Percentiles rank a stretch among this genome's conserved stretches.
These are phyloP conservation scores for Hypoxylon intermedium DNA, from an alignment of 495 filamentous ascomycete genomes.

Conservation along the genomic window DNA sequence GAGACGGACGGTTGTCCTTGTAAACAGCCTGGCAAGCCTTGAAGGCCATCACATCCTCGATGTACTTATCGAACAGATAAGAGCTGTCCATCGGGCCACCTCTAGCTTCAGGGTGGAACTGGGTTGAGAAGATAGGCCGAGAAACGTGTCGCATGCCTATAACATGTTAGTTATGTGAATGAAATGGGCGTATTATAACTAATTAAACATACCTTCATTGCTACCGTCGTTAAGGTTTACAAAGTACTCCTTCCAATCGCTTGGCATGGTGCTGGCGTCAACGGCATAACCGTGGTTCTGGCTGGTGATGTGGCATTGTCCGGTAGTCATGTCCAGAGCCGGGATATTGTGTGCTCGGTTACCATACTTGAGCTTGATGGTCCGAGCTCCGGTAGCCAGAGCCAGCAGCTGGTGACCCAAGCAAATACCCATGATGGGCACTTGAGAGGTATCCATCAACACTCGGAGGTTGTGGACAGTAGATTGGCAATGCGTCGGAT, in stretches of 20 bases:
- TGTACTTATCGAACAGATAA: slow-evolving; percentile 95
- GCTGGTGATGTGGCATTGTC: slow-evolving; percentile 95
- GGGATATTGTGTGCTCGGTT: slow-evolving; percentile 99
- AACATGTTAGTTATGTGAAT: slow-evolving; percentile 31
- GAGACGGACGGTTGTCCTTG: slow-evolving; percentile 82
- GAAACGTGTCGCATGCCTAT: slow-evolving; percentile 89
- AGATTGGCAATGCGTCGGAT: slow-evolving; percentile 93
- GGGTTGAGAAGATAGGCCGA: slow-evolving; percentile 95
- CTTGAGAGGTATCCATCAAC: slow-evolving; percentile 86
- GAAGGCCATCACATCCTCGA: slow-evolving; percentile 85
- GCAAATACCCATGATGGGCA: slow-evolving; percentile 97
- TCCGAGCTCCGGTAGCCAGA: slow-evolving; percentile 81
- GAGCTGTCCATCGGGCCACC: slow-evolving; percentile 92
- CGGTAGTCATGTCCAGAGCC: slow-evolving; percentile 89
- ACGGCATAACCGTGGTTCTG: slow-evolving; percentile 99
- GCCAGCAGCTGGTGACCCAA: slow-evolving; percentile 89
- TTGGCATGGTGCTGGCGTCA: slow-evolving; percentile 79
- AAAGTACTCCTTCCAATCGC: slow-evolving; percentile 96
- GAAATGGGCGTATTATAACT: not conserved
- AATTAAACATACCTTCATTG: slow-evolving; percentile 72
- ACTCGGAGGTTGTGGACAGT: slow-evolving; percentile 89
- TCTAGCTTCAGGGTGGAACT: slow-evolving; percentile 98
- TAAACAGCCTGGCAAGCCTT: slow-evolving; percentile 77
- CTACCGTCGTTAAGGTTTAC: slow-evolving; percentile 94
- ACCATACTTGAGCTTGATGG: slow-evolving; percentile 95